Conservation (phyloP, 352 stramenopile species). For the Globisporangium recalcitrans region DNA sequence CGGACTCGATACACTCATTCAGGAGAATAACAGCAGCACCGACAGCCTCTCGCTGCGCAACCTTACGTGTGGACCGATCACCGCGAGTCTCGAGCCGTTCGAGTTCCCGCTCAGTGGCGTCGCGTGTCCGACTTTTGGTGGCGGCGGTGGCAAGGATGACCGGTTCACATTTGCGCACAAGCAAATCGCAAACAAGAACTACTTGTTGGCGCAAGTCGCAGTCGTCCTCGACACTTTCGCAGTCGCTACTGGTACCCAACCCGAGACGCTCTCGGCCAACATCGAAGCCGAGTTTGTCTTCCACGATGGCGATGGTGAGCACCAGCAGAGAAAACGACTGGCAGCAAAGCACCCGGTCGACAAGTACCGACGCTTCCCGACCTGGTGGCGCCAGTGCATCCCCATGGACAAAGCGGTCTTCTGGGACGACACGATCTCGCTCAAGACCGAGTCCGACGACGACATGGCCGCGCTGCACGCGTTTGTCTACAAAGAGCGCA, state of each 20-base stretch:
- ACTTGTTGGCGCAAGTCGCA: slow-evolving; percentile 34
- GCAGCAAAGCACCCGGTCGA: slow-evolving; percentile 30
- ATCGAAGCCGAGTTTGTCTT: slow-evolving; percentile 45
- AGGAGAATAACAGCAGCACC: slow-evolving; percentile 24
- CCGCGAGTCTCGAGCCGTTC: slow-evolving; percentile 43
- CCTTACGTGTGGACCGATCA: slow-evolving; percentile 58
- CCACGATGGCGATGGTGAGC: slow-evolving; percentile 25
- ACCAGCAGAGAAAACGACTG: slow-evolving; percentile 4
- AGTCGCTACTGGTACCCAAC: neutral
- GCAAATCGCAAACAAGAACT: slow-evolving; percentile 50
- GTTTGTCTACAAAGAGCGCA: slow-evolving; percentile 43
- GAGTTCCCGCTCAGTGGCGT: slow-evolving; percentile 40
- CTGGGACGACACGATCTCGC: slow-evolving; percentile 61
- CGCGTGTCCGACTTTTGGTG: slow-evolving; percentile 47
- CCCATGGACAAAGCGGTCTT: slow-evolving; percentile 59
- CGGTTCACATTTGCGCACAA: slow-evolving; percentile 54
- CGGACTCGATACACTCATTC: slow-evolving; percentile 57
- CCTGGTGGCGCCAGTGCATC: slow-evolving; percentile 57
- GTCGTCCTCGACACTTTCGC: slow-evolving; percentile 21
- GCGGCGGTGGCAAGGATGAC: slow-evolving; percentile 28
- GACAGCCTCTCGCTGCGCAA: slow-evolving; percentile 47
- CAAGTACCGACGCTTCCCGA: slow-evolving; percentile 36
- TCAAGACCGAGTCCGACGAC: slow-evolving; percentile 51
- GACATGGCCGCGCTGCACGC: slow-evolving; percentile 30
- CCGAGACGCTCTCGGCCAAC: slow-evolving; percentile 19